Evolutionary conservation across 202 grass and related monocot genomes (phyloP).

Genomic region (Bolboschoenoplectus hybrid): DNA sequence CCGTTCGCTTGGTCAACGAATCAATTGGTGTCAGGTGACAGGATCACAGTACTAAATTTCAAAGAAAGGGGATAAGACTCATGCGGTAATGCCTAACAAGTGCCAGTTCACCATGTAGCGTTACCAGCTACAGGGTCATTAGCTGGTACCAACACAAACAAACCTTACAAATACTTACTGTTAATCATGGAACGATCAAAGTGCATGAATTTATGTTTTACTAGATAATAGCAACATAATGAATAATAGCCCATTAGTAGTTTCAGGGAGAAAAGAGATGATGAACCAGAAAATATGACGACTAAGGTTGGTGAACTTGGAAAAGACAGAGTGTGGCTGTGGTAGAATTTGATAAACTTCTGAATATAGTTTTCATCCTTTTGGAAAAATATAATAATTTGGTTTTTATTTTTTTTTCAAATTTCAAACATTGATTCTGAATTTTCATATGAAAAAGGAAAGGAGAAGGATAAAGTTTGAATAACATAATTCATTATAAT

Average conservation of each 20-base stretch:
- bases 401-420: background rate
- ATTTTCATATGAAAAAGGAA: background rate
- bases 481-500: background rate
- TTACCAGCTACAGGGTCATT: background rate
- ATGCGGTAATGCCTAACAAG: background rate
- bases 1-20: background rate
- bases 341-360: background rate
- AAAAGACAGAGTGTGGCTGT: background rate
- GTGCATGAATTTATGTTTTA: background rate
- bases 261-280: background rate
- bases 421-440: background rate
- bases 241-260: background rate
- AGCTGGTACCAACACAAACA: background rate
- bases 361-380: background rate
- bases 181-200: background rate
- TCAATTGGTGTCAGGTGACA: background rate
- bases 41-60: background rate
- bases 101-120: background rate
- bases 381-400: background rate
- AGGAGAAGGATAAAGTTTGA: background rate
- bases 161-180: background rate
- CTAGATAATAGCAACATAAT: background rate
- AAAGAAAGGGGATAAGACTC: background rate
- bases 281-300: background rate
- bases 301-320: background rate